phyloP scores from a whole-genome alignment of 306 rosid species.

The Lathyrus sativus region DNA sequence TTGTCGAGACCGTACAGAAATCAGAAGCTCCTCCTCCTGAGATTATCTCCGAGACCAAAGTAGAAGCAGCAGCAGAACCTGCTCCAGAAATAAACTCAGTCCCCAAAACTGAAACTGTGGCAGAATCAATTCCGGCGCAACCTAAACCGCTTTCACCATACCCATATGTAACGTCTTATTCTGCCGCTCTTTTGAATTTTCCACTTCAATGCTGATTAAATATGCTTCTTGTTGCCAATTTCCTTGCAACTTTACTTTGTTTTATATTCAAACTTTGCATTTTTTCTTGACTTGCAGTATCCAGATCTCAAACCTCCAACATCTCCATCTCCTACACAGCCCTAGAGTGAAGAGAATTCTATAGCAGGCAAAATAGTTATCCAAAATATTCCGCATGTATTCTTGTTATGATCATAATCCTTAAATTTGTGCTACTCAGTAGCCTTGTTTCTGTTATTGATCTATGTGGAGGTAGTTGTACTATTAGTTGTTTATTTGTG shows the following conservation, averaged over 20 bases:
- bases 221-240: conserved; percentile 29
- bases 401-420: conserved; percentile 35
- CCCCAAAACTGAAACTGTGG: conserved; percentile 61
- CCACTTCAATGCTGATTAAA: conserved; percentile 35
- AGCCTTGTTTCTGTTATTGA: no score
- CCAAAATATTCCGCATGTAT: conserved; percentile 25
- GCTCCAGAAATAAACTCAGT: conserved; percentile 63
- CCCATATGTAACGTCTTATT: conserved; percentile 60
- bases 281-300: conserved; percentile 60
- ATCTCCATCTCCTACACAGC: conserved; percentile 91
- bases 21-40: conserved; percentile 49
- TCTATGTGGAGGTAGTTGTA: neutral
- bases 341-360: conserved; percentile 50
- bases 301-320: conserved; percentile 98
- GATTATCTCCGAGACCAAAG: conserved; percentile 39
- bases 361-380: conserved; percentile 36
- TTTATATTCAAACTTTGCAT: conserved; percentile 4
- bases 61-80: conserved; percentile 38
- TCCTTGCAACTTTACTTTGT: conserved; percentile 29
- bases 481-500: conserved; percentile 36
- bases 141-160: conserved; percentile 83
- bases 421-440: conserved; percentile 36
- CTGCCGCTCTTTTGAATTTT: conserved; percentile 20
- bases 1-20: conserved; percentile 43
- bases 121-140: conserved; percentile 56